Conservation (phyloP, 192 early-diverging fungal species). For the Backusella luteola region DNA sequence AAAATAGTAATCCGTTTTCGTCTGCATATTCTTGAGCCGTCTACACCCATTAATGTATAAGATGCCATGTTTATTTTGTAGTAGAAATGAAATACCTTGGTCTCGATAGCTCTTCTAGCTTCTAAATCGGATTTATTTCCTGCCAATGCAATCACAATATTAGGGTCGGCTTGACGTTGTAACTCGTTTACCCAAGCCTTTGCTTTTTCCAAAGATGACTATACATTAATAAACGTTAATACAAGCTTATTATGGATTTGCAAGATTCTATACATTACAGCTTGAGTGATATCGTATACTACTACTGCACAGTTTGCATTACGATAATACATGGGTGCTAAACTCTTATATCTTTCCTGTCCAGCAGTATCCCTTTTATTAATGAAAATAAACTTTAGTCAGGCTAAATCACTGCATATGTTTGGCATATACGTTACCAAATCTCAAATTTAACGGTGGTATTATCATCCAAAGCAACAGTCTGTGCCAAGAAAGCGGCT, state of each 20-base stretch:
- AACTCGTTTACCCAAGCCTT: constrained; percentile 73
- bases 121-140: constrained; percentile 67
- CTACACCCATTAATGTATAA: constrained; percentile 22
- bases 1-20: constrained; percentile 62
- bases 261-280: constrained; percentile 37
- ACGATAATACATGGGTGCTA: constrained; percentile 76
- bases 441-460: constrained; percentile 94
- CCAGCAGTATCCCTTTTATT: constrained; percentile 66
- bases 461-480: constrained; percentile 80
- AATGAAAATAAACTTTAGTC: background rate
- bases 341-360: constrained; percentile 71
- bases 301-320: constrained; percentile 72
- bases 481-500: constrained; percentile 78
- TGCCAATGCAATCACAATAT: constrained; percentile 69
- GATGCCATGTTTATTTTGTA: background rate
- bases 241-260: background rate
- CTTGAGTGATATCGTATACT: constrained; percentile 76
- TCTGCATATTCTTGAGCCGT: constrained; percentile 65
- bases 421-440: constrained; percentile 50
- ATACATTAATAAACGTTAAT: background rate
- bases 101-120: constrained; percentile 64
- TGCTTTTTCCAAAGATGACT: constrained; percentile 66
- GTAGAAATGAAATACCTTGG: constrained; percentile 41
- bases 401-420: background rate
- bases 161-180: constrained; percentile 67